Evolutionary conservation across 2,329 filamentous ascomycete species (phyloP).

Genomic region (Ceratocystis papillata): DNA sequence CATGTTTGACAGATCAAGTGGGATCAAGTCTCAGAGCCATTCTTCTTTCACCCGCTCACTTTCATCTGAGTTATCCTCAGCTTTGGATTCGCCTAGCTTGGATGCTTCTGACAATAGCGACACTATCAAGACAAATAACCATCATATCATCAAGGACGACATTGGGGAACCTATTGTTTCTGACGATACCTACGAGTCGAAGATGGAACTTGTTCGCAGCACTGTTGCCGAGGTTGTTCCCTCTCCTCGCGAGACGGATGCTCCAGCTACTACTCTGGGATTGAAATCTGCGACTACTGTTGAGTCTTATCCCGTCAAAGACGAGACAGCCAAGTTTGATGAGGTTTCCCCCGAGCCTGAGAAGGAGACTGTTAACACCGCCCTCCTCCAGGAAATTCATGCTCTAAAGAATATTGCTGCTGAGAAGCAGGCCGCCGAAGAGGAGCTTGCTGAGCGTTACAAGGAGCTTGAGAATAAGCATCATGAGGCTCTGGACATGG

Average conservation of each 20-base stretch:
- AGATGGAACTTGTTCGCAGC: conserved; percentile 20
- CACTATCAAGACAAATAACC: conserved; percentile 35
- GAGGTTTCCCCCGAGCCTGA: not conserved
- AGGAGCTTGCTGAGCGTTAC: conserved; percentile 64
- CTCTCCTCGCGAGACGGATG: conserved; percentile 12
- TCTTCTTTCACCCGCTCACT: conserved; percentile 75
- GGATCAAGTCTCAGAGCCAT: conserved; percentile 53
- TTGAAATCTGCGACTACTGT: conserved; percentile 17
- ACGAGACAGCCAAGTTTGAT: conserved; percentile 8
- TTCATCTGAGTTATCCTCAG: conserved; percentile 86
- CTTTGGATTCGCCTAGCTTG: conserved; percentile 61
- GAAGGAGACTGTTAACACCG: conserved; percentile 30
- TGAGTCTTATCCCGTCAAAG: conserved; percentile 9
- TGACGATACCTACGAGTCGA: not conserved
- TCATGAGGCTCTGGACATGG: conserved; percentile 67
- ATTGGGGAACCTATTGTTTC: conserved; percentile 5
- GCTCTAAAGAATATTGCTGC: conserved; percentile 57
- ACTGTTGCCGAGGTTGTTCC: conserved; percentile 21
- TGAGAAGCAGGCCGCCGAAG: conserved; percentile 67
- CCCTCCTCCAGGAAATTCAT: conserved; percentile 55
- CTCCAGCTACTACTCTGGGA: not conserved
- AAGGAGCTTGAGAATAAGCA: conserved; percentile 74
- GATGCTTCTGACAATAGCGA: conserved; percentile 38
- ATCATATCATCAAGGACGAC: conserved; percentile 15
- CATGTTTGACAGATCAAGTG: conserved; percentile 68